A percentile compares a stretch with the other conserved stretches of the same genome.
Conservation (phyloP, 306 rosid genomes). For the Lupinus albus region DNA sequence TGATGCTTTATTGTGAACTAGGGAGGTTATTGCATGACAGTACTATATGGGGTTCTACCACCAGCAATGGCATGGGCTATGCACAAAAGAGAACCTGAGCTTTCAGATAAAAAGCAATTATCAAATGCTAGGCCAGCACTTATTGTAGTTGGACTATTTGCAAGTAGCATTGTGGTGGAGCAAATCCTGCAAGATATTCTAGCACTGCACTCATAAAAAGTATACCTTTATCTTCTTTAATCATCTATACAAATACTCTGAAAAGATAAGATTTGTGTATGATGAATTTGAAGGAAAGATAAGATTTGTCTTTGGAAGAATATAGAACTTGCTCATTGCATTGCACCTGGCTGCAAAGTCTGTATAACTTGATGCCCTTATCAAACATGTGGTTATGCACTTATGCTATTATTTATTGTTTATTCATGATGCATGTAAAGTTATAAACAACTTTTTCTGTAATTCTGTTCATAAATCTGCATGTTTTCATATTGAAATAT, state of each 20-base stretch:
- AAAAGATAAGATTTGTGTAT: too few species aligned
- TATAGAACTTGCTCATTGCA: too few species aligned
- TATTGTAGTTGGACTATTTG: conserved; percentile 57
- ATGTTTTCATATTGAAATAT: background rate
- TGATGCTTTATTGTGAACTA: conserved; percentile 39
- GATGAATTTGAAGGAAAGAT: too few species aligned
- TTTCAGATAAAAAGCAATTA: conserved; percentile 36
- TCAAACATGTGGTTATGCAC: background rate
- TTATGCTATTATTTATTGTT: too few species aligned
- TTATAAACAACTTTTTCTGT: background rate
- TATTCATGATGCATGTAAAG: background rate
- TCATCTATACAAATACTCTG: background rate
- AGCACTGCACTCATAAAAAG: conserved; percentile 36
- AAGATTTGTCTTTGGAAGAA: too few species aligned
- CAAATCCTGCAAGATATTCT: conserved; percentile 63
- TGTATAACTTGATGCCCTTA: background rate
- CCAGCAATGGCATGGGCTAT: conserved; percentile 81
- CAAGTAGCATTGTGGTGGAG: conserved; percentile 59
- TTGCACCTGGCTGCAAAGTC: background rate
- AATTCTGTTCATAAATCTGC: background rate
- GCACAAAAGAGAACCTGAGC: conserved; percentile 43
- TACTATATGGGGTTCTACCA: conserved; percentile 77
- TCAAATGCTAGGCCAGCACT: conserved; percentile 58
- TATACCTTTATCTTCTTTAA: background rate
- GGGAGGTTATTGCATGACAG: conserved; percentile 86